Evolutionary conservation across 2,329 filamentous ascomycete genomes (phyloP).

Genomic region (Raffaelea arxii): DNA sequence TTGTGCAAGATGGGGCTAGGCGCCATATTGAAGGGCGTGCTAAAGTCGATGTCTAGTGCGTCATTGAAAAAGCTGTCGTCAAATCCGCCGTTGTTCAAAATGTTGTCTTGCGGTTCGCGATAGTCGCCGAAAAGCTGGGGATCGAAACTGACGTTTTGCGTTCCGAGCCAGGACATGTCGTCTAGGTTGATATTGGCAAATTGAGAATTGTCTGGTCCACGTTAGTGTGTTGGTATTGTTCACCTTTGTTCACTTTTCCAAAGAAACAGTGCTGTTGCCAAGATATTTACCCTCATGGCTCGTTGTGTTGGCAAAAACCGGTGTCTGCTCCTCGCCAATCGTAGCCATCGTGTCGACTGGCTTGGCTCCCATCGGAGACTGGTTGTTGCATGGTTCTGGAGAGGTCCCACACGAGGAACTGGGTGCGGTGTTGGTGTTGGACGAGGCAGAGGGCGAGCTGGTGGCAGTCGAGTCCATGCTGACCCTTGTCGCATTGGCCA

Average conservation of each 20-base stretch:
- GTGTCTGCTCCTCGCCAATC: constrained; percentile 55
- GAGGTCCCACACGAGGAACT: constrained; percentile 67
- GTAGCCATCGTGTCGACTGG: constrained; percentile 52
- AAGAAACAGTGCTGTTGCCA: no score
- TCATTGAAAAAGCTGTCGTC: constrained; percentile 64
- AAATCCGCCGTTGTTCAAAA: constrained; percentile 59
- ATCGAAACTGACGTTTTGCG: constrained; percentile 78
- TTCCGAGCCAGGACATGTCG: constrained; percentile 64
- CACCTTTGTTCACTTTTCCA: neutral
- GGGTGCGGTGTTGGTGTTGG: constrained; percentile 47
- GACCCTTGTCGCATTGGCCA: constrained; percentile 33
- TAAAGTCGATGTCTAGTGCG: constrained; percentile 72
- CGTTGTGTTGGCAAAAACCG: constrained; percentile 35
- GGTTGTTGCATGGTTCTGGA: constrained; percentile 63
- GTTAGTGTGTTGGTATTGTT: constrained; percentile 6
- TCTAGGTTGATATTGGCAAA: constrained; percentile 36
- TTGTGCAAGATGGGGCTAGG: constrained; percentile 37
- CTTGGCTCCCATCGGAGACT: constrained; percentile 59
- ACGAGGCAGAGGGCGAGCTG: constrained; percentile 55
- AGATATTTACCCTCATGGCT: no score
- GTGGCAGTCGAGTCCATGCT: constrained; percentile 46
- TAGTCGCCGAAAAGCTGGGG: constrained; percentile 88
- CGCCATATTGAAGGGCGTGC: constrained; percentile 66
- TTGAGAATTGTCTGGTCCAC: constrained; percentile 25
- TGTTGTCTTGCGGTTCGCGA: constrained; percentile 77